These are phyloP conservation scores for Penicillium digitatum DNA, from an alignment of 2,329 filamentous ascomycete species.

Conservation along the genomic window DNA sequence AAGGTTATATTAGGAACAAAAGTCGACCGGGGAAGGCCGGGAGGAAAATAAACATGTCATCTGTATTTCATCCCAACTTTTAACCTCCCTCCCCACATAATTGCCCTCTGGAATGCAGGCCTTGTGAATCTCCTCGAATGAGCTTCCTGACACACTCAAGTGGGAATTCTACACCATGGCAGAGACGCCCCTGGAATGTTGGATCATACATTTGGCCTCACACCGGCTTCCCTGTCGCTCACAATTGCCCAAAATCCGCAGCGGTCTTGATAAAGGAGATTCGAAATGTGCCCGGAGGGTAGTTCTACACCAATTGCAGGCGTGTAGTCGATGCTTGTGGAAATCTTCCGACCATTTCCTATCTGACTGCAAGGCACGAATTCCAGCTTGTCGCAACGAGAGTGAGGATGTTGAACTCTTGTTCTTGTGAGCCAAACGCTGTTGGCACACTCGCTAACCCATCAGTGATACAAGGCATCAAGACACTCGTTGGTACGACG, in stretches of 20 bases:
- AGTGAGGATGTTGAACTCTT: not conserved
- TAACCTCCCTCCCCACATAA: not conserved
- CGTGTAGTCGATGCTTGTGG: not conserved
- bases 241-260: not conserved
- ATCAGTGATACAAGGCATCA: too few species aligned
- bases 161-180: not conserved
- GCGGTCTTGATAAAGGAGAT: not conserved
- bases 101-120: conserved; percentile 1
- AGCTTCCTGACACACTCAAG: not conserved
- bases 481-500: not conserved
- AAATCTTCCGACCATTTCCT: not conserved
- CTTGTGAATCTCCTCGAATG: not conserved
- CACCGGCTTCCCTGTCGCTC: not conserved
- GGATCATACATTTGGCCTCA: not conserved
- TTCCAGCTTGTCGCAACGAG: not conserved
- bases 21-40: not conserved
- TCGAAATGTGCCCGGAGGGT: not conserved
- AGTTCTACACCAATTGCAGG: not conserved
- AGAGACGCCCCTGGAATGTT: not conserved
- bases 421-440: too few species aligned
- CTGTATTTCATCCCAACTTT: not conserved
- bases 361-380: not conserved
- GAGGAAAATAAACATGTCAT: not conserved
- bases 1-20: not conserved
- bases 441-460: too few species aligned